Conservation (phyloP, 805 yeast genomes). For the Saccharomyces mikatae region DNA sequence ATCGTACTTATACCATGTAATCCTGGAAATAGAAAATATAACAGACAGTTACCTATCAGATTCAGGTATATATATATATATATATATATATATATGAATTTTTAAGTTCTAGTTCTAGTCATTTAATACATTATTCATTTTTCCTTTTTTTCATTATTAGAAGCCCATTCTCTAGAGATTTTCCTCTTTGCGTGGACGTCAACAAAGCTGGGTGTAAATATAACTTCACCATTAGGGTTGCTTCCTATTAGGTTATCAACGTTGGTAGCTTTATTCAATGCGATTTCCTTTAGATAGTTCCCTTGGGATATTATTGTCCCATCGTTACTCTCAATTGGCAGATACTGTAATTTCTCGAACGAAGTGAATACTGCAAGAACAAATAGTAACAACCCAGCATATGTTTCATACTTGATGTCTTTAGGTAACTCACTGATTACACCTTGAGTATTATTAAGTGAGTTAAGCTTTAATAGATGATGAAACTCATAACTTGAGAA, state of each 20-base stretch:
- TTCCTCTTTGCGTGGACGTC: slow-evolving; percentile 21
- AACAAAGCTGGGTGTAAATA: slow-evolving; percentile 24
- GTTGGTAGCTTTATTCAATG: slow-evolving; percentile 25
- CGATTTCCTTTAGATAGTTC: slow-evolving; percentile 24
- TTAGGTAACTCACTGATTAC: slow-evolving; percentile 12
- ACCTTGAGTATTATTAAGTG: slow-evolving; percentile 3
- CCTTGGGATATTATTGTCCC: slow-evolving; percentile 10
- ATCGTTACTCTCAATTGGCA: slow-evolving; percentile 14
- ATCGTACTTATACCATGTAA: too few relatives aligned
- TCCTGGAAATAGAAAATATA: too few relatives aligned
- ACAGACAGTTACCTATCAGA: background rate
- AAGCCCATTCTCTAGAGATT: slow-evolving; percentile 13
- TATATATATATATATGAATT: too few relatives aligned
- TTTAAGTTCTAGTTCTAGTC: background rate
- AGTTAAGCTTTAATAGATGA: slow-evolving; percentile 16
- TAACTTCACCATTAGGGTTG: slow-evolving; percentile 25
- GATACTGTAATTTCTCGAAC: slow-evolving; percentile 17
- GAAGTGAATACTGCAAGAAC: slow-evolving; percentile 21
- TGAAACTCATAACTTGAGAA: slow-evolving; percentile 30
- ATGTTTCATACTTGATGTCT: slow-evolving; percentile 26
- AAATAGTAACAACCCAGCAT: slow-evolving; percentile 19
- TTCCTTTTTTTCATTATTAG: slow-evolving; percentile 9
- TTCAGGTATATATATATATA: background rate
- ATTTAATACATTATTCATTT: background rate
- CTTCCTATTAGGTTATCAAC: slow-evolving; percentile 23